Percentiles rank a stretch among this genome's conserved stretches.
Conservation (phyloP, 2,329 filamentous ascomycete genomes). For the Celoporthe dispersa region DNA sequence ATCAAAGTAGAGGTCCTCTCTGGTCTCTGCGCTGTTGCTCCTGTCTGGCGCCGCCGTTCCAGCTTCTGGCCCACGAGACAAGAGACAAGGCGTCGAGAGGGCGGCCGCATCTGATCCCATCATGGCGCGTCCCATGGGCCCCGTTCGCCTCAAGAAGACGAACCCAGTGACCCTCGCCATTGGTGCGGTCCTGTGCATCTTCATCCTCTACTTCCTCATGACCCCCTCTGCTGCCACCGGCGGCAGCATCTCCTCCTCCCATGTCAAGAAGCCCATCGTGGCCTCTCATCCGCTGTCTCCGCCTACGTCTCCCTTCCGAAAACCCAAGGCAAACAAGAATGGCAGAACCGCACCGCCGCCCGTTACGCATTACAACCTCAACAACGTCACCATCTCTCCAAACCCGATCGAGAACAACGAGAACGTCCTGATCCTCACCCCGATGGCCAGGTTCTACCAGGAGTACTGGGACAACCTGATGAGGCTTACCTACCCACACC, state of each 20-base stretch:
- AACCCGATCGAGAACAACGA: slow-evolving; percentile 80
- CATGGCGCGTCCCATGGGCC: slow-evolving; percentile 64
- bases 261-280: slow-evolving; percentile 48
- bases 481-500: slow-evolving; percentile 84
- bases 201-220: slow-evolving; percentile 69
- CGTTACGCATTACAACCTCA: slow-evolving; percentile 91
- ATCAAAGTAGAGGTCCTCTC: slow-evolving; percentile 18
- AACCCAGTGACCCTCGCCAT: slow-evolving; percentile 77
- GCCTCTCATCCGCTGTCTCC: slow-evolving; percentile 74
- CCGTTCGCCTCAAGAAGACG: slow-evolving; percentile 76
- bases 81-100: neutral
- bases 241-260: slow-evolving; percentile 53
- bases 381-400: slow-evolving; percentile 84
- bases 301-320: slow-evolving; percentile 75
- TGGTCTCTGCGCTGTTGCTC: neutral
- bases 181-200: slow-evolving; percentile 72
- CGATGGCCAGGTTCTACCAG: slow-evolving; percentile 90
- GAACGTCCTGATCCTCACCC: slow-evolving; percentile 87
- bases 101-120: slow-evolving; percentile 33
- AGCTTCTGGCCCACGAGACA: slow-evolving; percentile 20
- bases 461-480: slow-evolving; percentile 95
- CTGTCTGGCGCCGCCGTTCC: slow-evolving; percentile 18
- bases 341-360: slow-evolving; percentile 71
- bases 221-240: slow-evolving; percentile 54
- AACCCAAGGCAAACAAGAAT: slow-evolving; percentile 58